Conservation (phyloP, 2,329 filamentous ascomycete species). For the Pezicula neosporulosa region DNA sequence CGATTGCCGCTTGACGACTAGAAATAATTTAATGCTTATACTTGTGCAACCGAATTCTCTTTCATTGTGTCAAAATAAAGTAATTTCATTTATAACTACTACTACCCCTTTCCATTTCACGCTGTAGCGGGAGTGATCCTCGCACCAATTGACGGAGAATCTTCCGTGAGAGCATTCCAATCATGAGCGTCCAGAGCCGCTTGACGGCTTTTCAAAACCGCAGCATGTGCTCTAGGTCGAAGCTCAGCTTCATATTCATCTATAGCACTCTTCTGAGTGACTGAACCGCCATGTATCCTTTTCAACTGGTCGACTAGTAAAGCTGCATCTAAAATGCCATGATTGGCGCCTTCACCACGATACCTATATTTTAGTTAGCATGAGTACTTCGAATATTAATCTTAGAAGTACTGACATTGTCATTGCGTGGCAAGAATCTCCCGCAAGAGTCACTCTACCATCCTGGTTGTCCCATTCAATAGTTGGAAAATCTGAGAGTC, state of each 20-base stretch:
- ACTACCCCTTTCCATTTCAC: no score
- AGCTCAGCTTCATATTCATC: constrained; percentile 29
- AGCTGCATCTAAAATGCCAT: constrained; percentile 47
- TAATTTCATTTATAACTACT: no score
- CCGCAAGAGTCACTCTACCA: constrained; percentile 41
- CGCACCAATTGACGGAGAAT: background rate
- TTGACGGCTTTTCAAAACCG: constrained; percentile 29
- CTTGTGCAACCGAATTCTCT: no score
- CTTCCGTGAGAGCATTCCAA: constrained; percentile 22
- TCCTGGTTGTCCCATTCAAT: constrained; percentile 26
- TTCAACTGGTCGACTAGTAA: constrained; percentile 32
- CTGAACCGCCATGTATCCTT: background rate
- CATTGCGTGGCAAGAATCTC: constrained; percentile 54
- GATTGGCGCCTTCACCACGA: constrained; percentile 53
- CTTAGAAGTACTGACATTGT: constrained; percentile 23
- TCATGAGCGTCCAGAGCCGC: constrained; percentile 32
- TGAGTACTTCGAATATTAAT: no score
- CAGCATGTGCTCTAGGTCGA: constrained; percentile 24
- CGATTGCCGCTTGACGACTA: no score
- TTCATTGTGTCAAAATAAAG: no score
- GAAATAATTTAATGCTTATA: no score
- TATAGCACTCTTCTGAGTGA: constrained; percentile 13
- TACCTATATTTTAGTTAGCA: constrained; percentile 14
- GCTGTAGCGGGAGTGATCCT: background rate
- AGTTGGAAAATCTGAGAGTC: constrained; percentile 30